Conservation (phyloP, 805 yeast species). For the Metschnikowia corniflorae region DNA sequence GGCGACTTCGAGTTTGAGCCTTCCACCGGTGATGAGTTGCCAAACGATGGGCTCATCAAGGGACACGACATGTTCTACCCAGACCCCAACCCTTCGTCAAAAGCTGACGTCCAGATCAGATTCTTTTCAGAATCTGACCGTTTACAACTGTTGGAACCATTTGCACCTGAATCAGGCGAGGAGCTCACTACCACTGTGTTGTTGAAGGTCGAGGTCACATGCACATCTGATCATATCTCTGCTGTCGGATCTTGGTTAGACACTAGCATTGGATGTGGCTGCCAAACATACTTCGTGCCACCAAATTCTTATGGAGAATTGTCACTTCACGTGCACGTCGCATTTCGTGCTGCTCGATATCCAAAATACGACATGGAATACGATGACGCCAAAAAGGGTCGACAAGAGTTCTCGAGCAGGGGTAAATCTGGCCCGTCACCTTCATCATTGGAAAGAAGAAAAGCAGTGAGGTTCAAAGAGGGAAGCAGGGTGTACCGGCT, state of each 20-base stretch:
- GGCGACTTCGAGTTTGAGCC: constrained; percentile 81
- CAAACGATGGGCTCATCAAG: constrained; percentile 67
- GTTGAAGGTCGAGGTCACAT: constrained; percentile 93
- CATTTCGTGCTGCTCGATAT: too few relatives aligned
- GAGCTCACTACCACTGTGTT: constrained; percentile 75
- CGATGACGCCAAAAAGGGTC: too few relatives aligned
- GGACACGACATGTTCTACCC: constrained; percentile 80
- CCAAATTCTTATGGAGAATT: too few relatives aligned
- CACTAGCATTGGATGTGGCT: too few relatives aligned
- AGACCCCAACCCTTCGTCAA: constrained; percentile 60
- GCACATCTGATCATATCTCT: constrained; percentile 97
- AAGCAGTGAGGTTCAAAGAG: constrained; percentile 33
- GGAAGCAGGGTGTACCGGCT: constrained; percentile 34
- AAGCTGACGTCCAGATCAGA: constrained; percentile 54
- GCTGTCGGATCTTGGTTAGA: constrained; percentile 99
- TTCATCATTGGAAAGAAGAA: too few relatives aligned
- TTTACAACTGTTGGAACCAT: constrained; percentile 86
- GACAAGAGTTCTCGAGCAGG: too few relatives aligned
- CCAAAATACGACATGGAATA: too few relatives aligned
- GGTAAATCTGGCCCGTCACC: too few relatives aligned
- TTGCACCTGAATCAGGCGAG: constrained; percentile 79
- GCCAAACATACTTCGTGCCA: too few relatives aligned
- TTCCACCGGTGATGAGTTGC: constrained; percentile 82
- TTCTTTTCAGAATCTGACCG: constrained; percentile 91
- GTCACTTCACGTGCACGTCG: too few relatives aligned